These are phyloP conservation scores for Diplodia sapinea DNA, from an alignment of 2,329 filamentous ascomycete species.

Conservation along the genomic window DNA sequence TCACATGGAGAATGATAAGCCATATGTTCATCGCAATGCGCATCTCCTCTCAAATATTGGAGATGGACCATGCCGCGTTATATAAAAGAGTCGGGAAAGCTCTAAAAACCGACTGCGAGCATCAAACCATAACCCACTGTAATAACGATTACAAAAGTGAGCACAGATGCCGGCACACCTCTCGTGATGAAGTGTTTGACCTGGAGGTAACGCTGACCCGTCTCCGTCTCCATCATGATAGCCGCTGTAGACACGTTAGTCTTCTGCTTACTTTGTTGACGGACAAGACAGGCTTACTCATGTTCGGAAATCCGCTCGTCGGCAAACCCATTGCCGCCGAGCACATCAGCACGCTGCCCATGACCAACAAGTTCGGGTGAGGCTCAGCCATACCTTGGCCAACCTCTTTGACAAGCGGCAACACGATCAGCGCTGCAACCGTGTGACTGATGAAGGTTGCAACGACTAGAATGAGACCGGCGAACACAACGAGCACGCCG, in stretches of 20 bases:
- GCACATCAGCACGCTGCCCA: conserved; percentile 95
- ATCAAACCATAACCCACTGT: conserved; percentile 91
- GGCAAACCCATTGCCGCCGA: conserved; percentile 97
- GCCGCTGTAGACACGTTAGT: conserved; percentile 65
- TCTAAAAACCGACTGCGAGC: conserved; percentile 71
- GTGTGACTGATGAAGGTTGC: conserved; percentile 98
- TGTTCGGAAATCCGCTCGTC: conserved; percentile 96
- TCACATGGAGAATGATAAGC: background rate
- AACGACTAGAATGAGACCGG: conserved; percentile 82
- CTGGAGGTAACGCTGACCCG: conserved; percentile 86
- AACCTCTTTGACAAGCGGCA: conserved; percentile 87
- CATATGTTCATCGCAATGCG: background rate
- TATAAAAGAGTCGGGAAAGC: background rate
- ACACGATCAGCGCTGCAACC: conserved; percentile 90
- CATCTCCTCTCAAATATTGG: background rate
- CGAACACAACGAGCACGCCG: conserved; percentile 79
- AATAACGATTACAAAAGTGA: conserved; percentile 81
- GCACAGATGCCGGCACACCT: conserved; percentile 85
- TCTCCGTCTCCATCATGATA: conserved; percentile 93
- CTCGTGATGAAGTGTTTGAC: conserved; percentile 94
- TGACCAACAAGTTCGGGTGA: conserved; percentile 92
- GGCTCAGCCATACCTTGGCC: conserved; percentile 85
- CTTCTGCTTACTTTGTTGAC: background rate
- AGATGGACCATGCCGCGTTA: background rate
- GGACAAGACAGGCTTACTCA: conserved; percentile 75